Base-by-base conservation (phyloP, 177 flowering plant species). In the Vitis hybrid region DNA sequence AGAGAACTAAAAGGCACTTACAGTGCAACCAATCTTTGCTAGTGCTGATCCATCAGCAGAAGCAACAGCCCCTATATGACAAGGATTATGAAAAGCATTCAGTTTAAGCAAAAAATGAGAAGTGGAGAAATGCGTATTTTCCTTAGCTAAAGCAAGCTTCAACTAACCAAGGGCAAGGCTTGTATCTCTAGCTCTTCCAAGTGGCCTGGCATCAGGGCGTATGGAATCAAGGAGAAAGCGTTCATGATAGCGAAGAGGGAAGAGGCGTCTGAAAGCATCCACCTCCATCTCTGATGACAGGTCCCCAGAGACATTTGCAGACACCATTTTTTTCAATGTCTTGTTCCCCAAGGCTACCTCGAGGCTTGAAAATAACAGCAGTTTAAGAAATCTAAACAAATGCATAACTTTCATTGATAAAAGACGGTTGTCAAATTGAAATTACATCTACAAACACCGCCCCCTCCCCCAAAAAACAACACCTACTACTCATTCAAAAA, bases 1-100 rank as follows among this genome's bases (percentile, higher is more conserved):
- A 24, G 27, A 24, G 27, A 0, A 0, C 27, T 24, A 7, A 35
- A 69, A 56, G 17, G 52, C 79, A 24, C 86, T 84, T 74, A 91
- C 97, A 64, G 97, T 90, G 75, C 68, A 81, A 9, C 98, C 99
- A 59, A 93, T 87, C 86, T 93, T 95, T 57, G 84, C 91, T 12
- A 91, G 69, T 10, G 99, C 95, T 2, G 99, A 94, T 11, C 97
- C 99, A 81, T 91, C 77, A 69, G 99, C 94, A 61, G 96, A 84
- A 60, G 90, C 84, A 58, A 93, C 96, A 76, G 90, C 92, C 35
- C 97, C 98, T 91, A 91, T 7, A 35, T 35, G 46, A 35, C 6
- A 35, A 35, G 8, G 46, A 35, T 35, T 35, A 35, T 35, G 46
- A 35, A 35, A 35, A 35, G 6, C 6, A 35, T 35, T 35, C 46